Percentiles rank a stretch among this genome's conserved stretches.
Evolutionary conservation across 768 basidiomycete species (phyloP).

Genomic region (Xerocomellus dryophilus): DNA sequence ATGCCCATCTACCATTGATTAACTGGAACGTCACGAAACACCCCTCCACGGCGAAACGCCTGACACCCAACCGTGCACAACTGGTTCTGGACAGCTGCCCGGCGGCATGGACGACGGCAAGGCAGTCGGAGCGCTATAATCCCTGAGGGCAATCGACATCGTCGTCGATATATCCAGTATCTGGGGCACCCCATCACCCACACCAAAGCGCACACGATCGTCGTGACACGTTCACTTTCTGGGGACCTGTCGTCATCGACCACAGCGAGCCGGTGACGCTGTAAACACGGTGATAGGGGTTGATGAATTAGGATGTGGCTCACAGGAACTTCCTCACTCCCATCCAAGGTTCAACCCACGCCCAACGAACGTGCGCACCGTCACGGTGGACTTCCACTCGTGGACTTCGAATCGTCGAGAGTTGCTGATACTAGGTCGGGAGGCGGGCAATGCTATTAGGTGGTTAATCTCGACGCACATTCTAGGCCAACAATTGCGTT

Average conservation of each 20-base stretch:
- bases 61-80: constrained; percentile 42
- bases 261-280: constrained; percentile 36
- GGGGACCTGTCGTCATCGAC: constrained; percentile 51
- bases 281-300: no score
- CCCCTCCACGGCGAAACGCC: constrained; percentile 30
- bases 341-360: no score
- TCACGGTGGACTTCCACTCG: background rate
- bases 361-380: background rate
- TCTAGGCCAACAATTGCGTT: background rate
- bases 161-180: constrained; percentile 19
- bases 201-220: constrained; percentile 19
- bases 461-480: background rate
- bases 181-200: constrained; percentile 21
- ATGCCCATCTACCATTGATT: constrained; percentile 28
- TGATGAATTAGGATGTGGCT: no score
- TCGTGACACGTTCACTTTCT: constrained; percentile 29
- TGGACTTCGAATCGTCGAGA: background rate
- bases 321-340: no score
- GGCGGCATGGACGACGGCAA: constrained; percentile 75
- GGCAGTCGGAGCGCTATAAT: constrained; percentile 49
- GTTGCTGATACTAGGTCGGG: background rate
- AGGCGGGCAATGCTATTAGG: background rate
- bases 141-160: constrained; percentile 42
- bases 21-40: constrained; percentile 37
- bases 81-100: constrained; percentile 63